phyloP scores from a whole-genome alignment of 2,329 filamentous ascomycete genomes.

The Lomentospora prolificans region DNA sequence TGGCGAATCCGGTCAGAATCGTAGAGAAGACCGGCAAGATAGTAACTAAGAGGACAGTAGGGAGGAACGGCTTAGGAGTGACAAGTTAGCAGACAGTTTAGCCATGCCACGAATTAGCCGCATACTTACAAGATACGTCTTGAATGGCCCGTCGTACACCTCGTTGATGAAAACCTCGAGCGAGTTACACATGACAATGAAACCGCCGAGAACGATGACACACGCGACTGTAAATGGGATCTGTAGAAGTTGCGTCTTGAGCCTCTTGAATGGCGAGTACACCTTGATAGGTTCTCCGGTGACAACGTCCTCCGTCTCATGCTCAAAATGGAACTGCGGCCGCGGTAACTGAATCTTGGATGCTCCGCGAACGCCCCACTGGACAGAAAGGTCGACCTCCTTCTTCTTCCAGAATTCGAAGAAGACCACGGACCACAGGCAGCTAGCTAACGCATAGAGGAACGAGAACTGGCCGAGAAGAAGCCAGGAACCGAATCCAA shows the following conservation, averaged over 20 bases:
- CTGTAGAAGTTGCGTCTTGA: slow-evolving; percentile 69
- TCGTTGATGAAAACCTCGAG: slow-evolving; percentile 95
- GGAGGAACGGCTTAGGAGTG: slow-evolving; percentile 64
- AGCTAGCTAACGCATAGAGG: slow-evolving; percentile 67
- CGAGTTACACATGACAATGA: slow-evolving; percentile 80
- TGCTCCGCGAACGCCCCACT: slow-evolving; percentile 83
- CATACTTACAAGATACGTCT: slow-evolving; percentile 69
- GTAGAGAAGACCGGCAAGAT: slow-evolving; percentile 69
- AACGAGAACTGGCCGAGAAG: slow-evolving; percentile 69
- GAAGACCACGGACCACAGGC: slow-evolving; percentile 81
- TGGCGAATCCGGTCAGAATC: slow-evolving; percentile 67
- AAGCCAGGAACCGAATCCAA: slow-evolving; percentile 70
- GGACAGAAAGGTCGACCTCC: slow-evolving; percentile 73
- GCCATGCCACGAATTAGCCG: too few species aligned
- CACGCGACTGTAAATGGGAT: slow-evolving; percentile 76
- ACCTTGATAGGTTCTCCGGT: slow-evolving; percentile 70
- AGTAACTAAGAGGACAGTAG: slow-evolving; percentile 77
- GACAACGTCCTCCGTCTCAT: slow-evolving; percentile 65
- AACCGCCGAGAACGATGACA: slow-evolving; percentile 59
- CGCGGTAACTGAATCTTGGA: slow-evolving; percentile 71
- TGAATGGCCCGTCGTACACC: slow-evolving; percentile 82
- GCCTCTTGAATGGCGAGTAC: slow-evolving; percentile 66
- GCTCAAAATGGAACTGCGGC: slow-evolving; percentile 69
- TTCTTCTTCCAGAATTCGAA: slow-evolving; percentile 96
- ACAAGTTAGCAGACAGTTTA: slow-evolving; percentile 11